Evolutionary conservation across 129 eudicot genomes (phyloP).

Genomic region (Pseudognaphalium luteoalbum): DNA sequence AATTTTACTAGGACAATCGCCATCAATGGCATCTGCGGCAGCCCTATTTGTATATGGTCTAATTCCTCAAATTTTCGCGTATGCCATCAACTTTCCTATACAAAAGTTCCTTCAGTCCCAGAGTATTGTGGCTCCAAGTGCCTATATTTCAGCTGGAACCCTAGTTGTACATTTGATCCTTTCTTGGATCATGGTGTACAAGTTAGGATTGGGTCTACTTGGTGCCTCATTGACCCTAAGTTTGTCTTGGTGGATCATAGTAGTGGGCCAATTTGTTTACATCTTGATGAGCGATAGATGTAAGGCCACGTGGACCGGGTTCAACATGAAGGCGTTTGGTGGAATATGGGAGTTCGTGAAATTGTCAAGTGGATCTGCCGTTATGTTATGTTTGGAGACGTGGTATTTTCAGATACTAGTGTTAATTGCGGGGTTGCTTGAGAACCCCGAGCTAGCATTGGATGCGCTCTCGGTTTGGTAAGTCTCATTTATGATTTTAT

Average conservation of each 20-base stretch:
- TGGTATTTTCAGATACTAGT: constrained; percentile 73
- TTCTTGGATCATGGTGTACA: constrained; percentile 64
- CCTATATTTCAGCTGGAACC: constrained; percentile 60
- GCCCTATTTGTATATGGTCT: constrained; percentile 69
- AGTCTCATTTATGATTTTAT: background rate
- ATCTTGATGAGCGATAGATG: constrained; percentile 53
- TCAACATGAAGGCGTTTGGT: constrained; percentile 51
- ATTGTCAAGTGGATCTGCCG: constrained; percentile 69
- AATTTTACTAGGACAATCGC: constrained; percentile 52
- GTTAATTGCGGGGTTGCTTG: constrained; percentile 58
- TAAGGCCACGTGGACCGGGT: constrained; percentile 68
- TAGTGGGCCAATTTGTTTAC: constrained; percentile 53
- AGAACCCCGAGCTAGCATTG: constrained; percentile 66
- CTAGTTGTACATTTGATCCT: constrained; percentile 51
- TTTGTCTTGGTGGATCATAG: constrained; percentile 84
- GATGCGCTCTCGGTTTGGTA: constrained; percentile 75
- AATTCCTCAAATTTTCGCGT: constrained; percentile 77
- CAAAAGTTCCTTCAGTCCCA: constrained; percentile 81
- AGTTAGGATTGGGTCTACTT: constrained; percentile 51
- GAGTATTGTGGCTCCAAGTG: constrained; percentile 68
- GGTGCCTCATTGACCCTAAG: constrained; percentile 74
- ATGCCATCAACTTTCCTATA: constrained; percentile 72
- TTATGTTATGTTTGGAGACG: constrained; percentile 78
- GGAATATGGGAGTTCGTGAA: constrained; percentile 73
- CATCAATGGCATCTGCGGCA: constrained; percentile 53